phyloP scores from a whole-genome alignment of 2,329 filamentous ascomycete species.

The Bertia moriformis region DNA sequence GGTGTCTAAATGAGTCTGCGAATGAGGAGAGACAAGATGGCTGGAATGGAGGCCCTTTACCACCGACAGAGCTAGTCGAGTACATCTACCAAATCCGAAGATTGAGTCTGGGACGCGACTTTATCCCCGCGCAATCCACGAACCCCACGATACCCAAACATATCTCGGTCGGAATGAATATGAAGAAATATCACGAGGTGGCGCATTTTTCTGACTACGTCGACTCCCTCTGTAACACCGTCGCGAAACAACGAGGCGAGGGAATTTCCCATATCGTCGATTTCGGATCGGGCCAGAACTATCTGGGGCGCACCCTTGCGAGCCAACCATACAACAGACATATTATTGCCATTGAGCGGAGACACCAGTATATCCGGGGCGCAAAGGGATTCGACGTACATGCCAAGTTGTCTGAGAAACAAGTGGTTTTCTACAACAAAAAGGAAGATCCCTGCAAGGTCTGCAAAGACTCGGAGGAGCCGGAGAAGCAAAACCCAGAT shows the following conservation, averaged over 20 bases:
- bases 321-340: conserved; percentile 36
- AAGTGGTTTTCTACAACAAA: conserved; percentile 7
- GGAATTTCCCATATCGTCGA: conserved; percentile 47
- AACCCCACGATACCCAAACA: not conserved
- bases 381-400: conserved; percentile 46
- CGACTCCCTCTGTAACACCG: conserved; percentile 26
- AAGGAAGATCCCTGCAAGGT: no score
- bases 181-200: conserved; percentile 1
- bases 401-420: conserved; percentile 39
- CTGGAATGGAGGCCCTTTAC: not conserved
- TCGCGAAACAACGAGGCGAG: conserved; percentile 13
- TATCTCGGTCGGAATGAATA: not conserved
- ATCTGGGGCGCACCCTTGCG: conserved; percentile 49
- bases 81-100: conserved; percentile 11
- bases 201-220: conserved; percentile 47
- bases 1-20: not conserved
- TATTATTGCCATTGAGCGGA: conserved; percentile 51
- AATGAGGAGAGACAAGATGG: not conserved
- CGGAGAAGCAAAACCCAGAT: not conserved
- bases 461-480: not conserved
- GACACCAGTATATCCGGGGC: conserved; percentile 45
- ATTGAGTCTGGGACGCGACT: not conserved
- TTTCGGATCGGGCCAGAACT: conserved; percentile 57
- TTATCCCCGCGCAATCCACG: not conserved
- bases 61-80: conserved; percentile 9